Evolutionary conservation across 148 eudicot species (phyloP).

Genomic region (Talinum fruticosum): DNA sequence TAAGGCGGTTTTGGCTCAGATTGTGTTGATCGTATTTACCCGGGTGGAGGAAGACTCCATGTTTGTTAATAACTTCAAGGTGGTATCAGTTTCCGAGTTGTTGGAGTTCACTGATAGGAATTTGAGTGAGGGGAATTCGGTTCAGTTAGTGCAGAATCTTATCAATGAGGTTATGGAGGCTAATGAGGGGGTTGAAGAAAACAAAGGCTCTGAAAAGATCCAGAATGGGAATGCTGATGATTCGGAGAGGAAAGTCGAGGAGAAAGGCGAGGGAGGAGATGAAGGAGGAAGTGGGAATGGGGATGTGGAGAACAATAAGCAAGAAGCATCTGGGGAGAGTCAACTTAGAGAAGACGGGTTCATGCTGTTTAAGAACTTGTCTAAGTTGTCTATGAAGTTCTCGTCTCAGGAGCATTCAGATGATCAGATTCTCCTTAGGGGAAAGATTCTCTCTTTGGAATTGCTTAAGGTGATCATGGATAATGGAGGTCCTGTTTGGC

Average conservation of each 20-base stretch:
- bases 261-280: slow-evolving; percentile 23
- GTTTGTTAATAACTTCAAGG: slow-evolving; percentile 34
- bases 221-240: slow-evolving; percentile 21
- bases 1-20: slow-evolving; percentile 88
- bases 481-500: slow-evolving; percentile 78
- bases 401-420: slow-evolving; percentile 79
- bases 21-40: slow-evolving; percentile 70
- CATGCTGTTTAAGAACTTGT: slow-evolving; percentile 76
- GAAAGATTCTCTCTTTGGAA: slow-evolving; percentile 87
- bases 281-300: slow-evolving; percentile 24
- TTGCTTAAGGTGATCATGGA: slow-evolving; percentile 88
- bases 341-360: slow-evolving; percentile 83
- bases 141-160: slow-evolving; percentile 69
- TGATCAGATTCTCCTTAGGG: slow-evolving; percentile 91
- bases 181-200: slow-evolving; percentile 37
- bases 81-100: slow-evolving; percentile 62
- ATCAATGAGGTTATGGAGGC: slow-evolving; percentile 65
- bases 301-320: slow-evolving; percentile 29
- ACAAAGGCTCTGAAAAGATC: background rate
- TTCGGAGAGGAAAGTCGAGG: slow-evolving; percentile 18
- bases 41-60: slow-evolving; percentile 65
- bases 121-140: slow-evolving; percentile 92
- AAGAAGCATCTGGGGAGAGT: slow-evolving; percentile 33
- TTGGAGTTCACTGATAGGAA: slow-evolving; percentile 88
- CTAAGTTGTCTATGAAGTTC: slow-evolving; percentile 94